These are phyloP conservation scores for Sugiyamaella floridensis DNA, from an alignment of 805 yeast genomes.

Conservation along the genomic window DNA sequence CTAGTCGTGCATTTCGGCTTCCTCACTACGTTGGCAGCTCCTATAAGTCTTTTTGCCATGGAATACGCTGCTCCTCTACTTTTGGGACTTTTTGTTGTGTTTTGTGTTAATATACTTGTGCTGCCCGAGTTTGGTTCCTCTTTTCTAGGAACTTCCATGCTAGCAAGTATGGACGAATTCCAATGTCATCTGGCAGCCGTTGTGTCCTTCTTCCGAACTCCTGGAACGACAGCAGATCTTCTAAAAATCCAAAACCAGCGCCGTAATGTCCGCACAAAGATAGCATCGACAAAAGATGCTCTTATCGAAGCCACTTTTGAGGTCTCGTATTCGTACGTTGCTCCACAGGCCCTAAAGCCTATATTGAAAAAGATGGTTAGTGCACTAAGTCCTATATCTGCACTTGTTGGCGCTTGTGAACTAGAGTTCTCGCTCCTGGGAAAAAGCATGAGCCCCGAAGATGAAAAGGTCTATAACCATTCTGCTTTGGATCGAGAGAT, in stretches of 20 bases:
- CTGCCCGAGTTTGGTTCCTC: constrained; percentile 50
- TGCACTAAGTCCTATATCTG: constrained; percentile 33
- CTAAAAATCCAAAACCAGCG: constrained; percentile 33
- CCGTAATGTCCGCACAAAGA: constrained; percentile 28
- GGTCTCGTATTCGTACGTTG: constrained; percentile 40
- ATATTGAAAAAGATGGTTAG: constrained; percentile 31
- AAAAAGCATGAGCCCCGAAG: not conserved
- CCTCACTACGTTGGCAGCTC: constrained; percentile 30
- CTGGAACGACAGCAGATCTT: constrained; percentile 15
- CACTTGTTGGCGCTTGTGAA: constrained; percentile 44
- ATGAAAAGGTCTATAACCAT: not conserved
- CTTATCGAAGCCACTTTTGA: constrained; percentile 45
- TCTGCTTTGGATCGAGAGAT: constrained; percentile 25
- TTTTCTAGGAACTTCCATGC: constrained; percentile 39
- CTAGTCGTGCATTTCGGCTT: constrained; percentile 46
- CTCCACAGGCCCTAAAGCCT: constrained; percentile 38
- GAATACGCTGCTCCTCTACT: constrained; percentile 40
- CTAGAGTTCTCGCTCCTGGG: constrained; percentile 36
- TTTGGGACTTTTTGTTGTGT: constrained; percentile 39
- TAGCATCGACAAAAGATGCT: constrained; percentile 34
- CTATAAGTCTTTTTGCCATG: constrained; percentile 31
- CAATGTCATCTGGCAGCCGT: constrained; percentile 37
- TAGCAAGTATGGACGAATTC: constrained; percentile 36
- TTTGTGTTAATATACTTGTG: constrained; percentile 38
- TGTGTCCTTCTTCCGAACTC: constrained; percentile 36